Evolutionary conservation across 176 grass and related monocot genomes (phyloP).

Genomic region (Carex scoparia): DNA sequence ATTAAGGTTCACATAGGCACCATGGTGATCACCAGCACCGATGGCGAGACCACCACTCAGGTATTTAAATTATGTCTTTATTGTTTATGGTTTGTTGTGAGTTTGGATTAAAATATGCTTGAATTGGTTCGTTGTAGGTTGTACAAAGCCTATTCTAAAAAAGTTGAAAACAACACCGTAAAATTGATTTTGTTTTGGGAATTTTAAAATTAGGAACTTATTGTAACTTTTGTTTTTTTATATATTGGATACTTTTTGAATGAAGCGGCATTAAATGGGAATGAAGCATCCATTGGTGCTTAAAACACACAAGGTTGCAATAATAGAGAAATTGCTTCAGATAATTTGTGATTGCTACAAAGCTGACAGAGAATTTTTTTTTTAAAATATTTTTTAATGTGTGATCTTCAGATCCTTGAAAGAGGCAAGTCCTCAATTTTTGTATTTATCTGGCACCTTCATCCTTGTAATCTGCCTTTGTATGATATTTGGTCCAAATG

Average conservation of each 20-base stretch:
- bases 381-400: slow-evolving; percentile 59
- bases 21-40: too few relatives aligned
- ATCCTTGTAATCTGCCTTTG: neutral
- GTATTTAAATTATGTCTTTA: too few relatives aligned
- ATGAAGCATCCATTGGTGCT: slow-evolving; percentile 67
- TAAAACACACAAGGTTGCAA: slow-evolving; percentile 63
- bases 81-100: too few relatives aligned
- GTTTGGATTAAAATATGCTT: too few relatives aligned
- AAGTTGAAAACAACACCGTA: too few relatives aligned
- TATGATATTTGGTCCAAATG: neutral
- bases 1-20: too few relatives aligned
- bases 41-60: too few relatives aligned
- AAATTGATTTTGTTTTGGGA: neutral
- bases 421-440: slow-evolving; percentile 40
- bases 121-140: too few relatives aligned
- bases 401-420: slow-evolving; percentile 72
- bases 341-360: slow-evolving; percentile 52
- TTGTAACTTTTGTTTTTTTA: neutral
- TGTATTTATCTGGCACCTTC: neutral
- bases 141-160: too few relatives aligned
- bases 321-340: slow-evolving; percentile 76
- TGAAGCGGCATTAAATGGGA: slow-evolving; percentile 64
- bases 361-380: slow-evolving; percentile 46
- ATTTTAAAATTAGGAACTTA: slow-evolving; percentile 1
- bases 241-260: neutral